Evolutionary conservation across 2,329 filamentous ascomycete genomes (phyloP).

Genomic region (Colletotrichum karsti): DNA sequence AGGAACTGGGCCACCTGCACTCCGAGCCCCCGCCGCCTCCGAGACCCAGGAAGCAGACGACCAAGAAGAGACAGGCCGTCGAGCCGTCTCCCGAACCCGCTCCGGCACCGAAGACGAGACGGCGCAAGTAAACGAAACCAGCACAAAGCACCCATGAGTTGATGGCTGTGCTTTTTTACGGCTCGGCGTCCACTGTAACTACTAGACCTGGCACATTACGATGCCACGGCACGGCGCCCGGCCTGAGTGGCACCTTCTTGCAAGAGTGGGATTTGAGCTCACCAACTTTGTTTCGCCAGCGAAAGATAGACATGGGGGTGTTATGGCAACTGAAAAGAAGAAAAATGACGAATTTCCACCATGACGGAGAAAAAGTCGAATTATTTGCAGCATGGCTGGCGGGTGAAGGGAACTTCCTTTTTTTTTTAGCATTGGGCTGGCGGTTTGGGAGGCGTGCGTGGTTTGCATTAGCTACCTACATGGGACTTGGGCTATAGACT

Average conservation of each 20-base stretch:
- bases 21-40: slow-evolving; percentile 62
- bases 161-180: background rate
- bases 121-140: slow-evolving; percentile 24
- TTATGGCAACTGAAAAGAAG: background rate
- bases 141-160: background rate
- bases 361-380: background rate
- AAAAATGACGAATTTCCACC: background rate
- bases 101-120: slow-evolving; percentile 35
- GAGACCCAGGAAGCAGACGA: slow-evolving; percentile 56
- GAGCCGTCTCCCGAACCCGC: slow-evolving; percentile 31
- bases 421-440: slow-evolving; percentile 6
- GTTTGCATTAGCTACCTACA: background rate
- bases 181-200: slow-evolving; percentile 9
- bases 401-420: background rate
- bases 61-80: slow-evolving; percentile 57
- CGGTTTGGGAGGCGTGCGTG: slow-evolving; percentile 4
- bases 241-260: too few relatives aligned
- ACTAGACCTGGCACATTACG: background rate
- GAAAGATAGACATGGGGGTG: background rate
- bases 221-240: background rate
- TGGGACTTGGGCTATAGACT: slow-evolving; percentile 6
- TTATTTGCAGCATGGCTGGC: slow-evolving; percentile 5
- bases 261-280: too few relatives aligned
- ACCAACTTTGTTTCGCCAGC: background rate
- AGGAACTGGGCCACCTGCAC: slow-evolving; percentile 66